Evolutionary conservation across 2,329 filamentous ascomycete species (phyloP), one percentile per base, ranked within the genome.

Genomic region (Davidsoniella neocaledoniae): DNA sequence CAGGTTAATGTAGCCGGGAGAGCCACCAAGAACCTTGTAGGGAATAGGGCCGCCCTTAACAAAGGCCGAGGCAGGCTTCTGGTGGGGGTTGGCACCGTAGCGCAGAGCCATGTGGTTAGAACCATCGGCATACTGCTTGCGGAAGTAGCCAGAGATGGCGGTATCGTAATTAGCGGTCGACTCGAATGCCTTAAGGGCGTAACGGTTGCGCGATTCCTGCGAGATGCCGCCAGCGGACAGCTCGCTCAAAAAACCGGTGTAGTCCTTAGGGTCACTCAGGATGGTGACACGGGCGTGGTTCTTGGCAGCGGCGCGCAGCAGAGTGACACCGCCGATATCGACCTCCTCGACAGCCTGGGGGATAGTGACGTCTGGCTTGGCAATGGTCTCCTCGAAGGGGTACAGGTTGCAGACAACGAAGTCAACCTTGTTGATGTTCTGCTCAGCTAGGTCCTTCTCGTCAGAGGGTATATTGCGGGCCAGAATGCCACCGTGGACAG

Each of bases 371-470:
- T 94, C 94, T 71, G 93, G 80, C 74, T 95, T 94, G 59, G 87
- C 83, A 58, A 98, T 81, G 29, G 91, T 98, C 64, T 96, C 88
- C 72, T 95, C 95, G 79, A 98, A 98, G 10, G 91, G 91, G 68
- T 98, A 96, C 50, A 98, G 76, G 70, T 98, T 98, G 81, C 91
- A 96, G 63, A 98, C 83, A 59, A 94, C 86, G 60, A 82, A 94
- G 74, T 94, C 86, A 53, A 94, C 86, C 70, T 94, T 94, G 70
- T 84, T 76, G 64, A 94, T 94, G 68, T 87, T 91, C 69, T 94
- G 86, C 66, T 91, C 84, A 47, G 86, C 86, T 46, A 98, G 81
- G 62, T 98, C 91, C 68, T 94, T 93, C 69, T 96, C 86, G 67
- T 98, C 91, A 12, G 88, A 90, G 57, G 84, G 87, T 57, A 96